phyloP scores from a whole-genome alignment of 1,284 basidiomycete genomes.

The Ceratobasidium sp. region DNA sequence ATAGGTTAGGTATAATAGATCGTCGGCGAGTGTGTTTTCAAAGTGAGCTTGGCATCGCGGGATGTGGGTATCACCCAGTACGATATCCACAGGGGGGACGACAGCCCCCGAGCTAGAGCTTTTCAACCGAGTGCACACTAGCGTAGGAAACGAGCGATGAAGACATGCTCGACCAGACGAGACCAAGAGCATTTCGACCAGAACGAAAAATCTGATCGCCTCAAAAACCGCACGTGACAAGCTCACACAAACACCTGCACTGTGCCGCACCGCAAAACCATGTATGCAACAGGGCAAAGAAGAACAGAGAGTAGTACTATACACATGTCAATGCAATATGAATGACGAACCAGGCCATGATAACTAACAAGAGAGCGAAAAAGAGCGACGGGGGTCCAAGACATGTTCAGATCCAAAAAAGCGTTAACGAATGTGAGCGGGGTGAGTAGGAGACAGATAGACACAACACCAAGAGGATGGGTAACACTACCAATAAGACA shows the following conservation, averaged over 20 bases:
- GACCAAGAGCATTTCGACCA: constrained; percentile 27
- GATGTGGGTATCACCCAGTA: constrained; percentile 71
- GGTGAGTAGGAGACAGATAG: constrained; percentile 4
- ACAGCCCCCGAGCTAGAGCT: constrained; percentile 7
- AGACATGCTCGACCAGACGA: constrained; percentile 9
- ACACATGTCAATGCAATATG: constrained; percentile 38
- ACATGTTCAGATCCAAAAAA: constrained; percentile 25
- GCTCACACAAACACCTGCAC: constrained; percentile 1
- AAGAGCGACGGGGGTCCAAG: constrained; percentile 1
- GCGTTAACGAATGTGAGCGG: constrained; percentile 24
- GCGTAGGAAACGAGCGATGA: neutral
- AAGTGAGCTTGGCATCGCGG: constrained; percentile 90
- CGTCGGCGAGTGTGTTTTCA: constrained; percentile 82
- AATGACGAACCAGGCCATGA: constrained; percentile 1
- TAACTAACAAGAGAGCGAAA: constrained; percentile 7
- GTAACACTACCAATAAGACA: constrained; percentile 28
- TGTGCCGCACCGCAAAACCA: constrained; percentile 8
- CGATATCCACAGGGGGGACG: constrained; percentile 39
- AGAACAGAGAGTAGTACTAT: constrained; percentile 18
- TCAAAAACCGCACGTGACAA: constrained; percentile 29
- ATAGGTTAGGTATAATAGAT: constrained; percentile 97
- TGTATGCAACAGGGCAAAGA: constrained; percentile 2
- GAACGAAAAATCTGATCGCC: neutral
- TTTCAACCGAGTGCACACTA: constrained; percentile 3
- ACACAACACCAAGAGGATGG: constrained; percentile 11